Evolutionary conservation across 208 protist genomes (phyloP).

Genomic region (Trypanosoma cruzi): DNA sequence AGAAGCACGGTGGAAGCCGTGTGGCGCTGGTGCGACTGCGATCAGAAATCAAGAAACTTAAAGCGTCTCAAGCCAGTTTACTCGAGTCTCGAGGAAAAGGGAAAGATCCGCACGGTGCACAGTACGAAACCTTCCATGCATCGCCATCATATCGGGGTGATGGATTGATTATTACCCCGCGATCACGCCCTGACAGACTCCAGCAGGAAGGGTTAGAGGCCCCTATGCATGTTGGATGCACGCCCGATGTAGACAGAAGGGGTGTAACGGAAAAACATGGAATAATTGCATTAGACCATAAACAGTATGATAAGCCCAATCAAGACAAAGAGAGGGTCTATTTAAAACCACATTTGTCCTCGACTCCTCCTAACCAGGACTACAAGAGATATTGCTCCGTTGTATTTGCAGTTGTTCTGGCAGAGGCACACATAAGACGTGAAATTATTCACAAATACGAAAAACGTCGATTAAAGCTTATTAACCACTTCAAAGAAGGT

Average conservation of each 20-base stretch:
- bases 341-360: neutral
- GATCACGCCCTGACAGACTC: neutral
- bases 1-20: conserved; percentile 40
- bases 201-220: neutral
- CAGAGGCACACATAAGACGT: conserved; percentile 54
- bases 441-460: conserved; percentile 62
- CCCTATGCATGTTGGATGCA: neutral
- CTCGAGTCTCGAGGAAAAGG: neutral
- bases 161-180: conserved; percentile 6
- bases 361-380: neutral
- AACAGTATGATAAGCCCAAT: neutral
- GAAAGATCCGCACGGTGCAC: neutral
- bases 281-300: neutral
- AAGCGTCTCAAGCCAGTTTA: conserved; percentile 21
- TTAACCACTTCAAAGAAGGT: conserved; percentile 41
- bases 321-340: neutral
- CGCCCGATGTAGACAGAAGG: neutral
- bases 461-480: conserved; percentile 32
- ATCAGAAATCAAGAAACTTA: conserved; percentile 30
- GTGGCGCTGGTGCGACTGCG: conserved; percentile 31
- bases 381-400: conserved; percentile 33
- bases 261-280: neutral
- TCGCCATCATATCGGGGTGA: conserved; percentile 4
- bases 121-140: neutral
- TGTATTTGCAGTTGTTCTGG: conserved; percentile 54